Conservation (phyloP, 2,329 filamentous ascomycete species). For the Didymella keratinophila region DNA sequence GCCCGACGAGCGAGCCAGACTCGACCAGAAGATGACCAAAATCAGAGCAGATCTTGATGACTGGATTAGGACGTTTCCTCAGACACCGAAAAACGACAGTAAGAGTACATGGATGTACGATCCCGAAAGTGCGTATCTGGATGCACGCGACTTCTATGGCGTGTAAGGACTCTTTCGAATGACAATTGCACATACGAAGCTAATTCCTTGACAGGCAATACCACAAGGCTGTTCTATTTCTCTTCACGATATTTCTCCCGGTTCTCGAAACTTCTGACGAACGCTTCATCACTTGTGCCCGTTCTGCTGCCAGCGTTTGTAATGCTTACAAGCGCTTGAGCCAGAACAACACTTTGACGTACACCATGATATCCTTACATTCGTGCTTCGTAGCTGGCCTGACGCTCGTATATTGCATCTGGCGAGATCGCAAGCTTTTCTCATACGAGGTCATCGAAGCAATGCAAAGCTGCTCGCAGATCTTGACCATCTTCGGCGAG, state of each 20-base stretch:
- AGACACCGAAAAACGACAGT: slow-evolving; percentile 30
- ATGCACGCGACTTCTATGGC: slow-evolving; percentile 37
- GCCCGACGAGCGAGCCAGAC: slow-evolving; percentile 26
- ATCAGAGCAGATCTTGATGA: slow-evolving; percentile 32
- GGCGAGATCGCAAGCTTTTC: slow-evolving; percentile 35
- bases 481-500: slow-evolving; percentile 38
- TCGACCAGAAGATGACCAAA: slow-evolving; percentile 30
- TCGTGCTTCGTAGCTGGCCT: slow-evolving; percentile 40
- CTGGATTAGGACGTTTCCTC: slow-evolving; percentile 31
- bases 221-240: slow-evolving; percentile 38
- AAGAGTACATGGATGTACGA: slow-evolving; percentile 41
- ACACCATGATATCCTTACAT: slow-evolving; percentile 39
- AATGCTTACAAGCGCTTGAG: slow-evolving; percentile 36
- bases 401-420: slow-evolving; percentile 40
- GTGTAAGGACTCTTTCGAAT: slow-evolving; percentile 10
- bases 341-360: slow-evolving; percentile 36
- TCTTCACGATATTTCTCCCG: slow-evolving; percentile 35
- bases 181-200: neutral
- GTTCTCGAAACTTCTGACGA: slow-evolving; percentile 29
- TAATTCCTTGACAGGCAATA: slow-evolving; percentile 23
- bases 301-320: slow-evolving; percentile 36
- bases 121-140: slow-evolving; percentile 32
- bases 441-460: slow-evolving; percentile 38
- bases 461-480: slow-evolving; percentile 36
- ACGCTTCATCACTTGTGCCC: slow-evolving; percentile 34